Percentiles rank a stretch among this genome's conserved stretches.
Conservation (phyloP, 768 basidiomycete genomes). For the Panellus pusillus region DNA sequence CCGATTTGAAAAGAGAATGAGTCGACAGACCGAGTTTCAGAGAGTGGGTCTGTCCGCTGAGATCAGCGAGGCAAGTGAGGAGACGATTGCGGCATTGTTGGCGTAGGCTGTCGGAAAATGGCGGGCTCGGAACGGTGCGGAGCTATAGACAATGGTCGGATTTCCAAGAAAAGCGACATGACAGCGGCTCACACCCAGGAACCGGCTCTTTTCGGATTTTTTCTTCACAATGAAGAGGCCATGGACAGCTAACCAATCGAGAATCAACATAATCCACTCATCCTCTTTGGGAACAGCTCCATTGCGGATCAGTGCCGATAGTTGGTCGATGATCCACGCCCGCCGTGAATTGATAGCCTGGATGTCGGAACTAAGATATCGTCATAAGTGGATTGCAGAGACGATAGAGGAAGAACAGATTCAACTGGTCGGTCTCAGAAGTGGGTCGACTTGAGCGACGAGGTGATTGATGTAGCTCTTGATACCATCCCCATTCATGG, state of each 20-base stretch:
- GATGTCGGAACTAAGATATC: conserved; percentile 39
- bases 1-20: background rate
- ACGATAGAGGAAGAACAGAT: background rate
- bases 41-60: conserved; percentile 56
- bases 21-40: conserved; percentile 50
- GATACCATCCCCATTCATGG: conserved; percentile 74
- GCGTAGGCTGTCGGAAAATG: conserved; percentile 73
- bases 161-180: background rate
- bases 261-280: conserved; percentile 67
- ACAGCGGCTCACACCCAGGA: conserved; percentile 52
- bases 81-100: conserved; percentile 67
- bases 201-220: conserved; percentile 63
- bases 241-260: conserved; percentile 82
- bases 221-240: conserved; percentile 80
- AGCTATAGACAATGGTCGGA: conserved; percentile 42
- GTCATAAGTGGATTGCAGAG: conserved; percentile 1
- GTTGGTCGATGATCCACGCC: conserved; percentile 85
- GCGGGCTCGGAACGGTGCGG: conserved; percentile 58
- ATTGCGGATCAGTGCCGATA: conserved; percentile 75
- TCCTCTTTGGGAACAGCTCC: conserved; percentile 79
- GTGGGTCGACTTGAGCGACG: conserved; percentile 58
- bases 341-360: conserved; percentile 56
- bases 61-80: conserved; percentile 70
- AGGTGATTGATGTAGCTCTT: conserved; percentile 74
- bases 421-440: conserved; percentile 41